These are phyloP conservation scores for Mycena vitilis DNA, from an alignment of 768 basidiomycete species.

Conservation along the genomic window DNA sequence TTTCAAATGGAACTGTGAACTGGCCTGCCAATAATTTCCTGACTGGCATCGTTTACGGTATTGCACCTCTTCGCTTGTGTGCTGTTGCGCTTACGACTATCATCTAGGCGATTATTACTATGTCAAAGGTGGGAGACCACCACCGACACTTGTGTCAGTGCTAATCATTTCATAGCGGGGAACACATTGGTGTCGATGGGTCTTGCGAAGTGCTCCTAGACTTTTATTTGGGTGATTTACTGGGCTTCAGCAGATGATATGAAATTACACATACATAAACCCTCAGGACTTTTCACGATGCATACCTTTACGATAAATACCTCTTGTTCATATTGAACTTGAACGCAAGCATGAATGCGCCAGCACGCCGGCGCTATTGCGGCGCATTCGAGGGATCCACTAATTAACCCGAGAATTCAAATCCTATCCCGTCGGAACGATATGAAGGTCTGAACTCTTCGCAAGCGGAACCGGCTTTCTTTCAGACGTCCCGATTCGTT, in stretches of 20 bases:
- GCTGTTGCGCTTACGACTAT: not conserved
- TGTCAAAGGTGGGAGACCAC: constrained; percentile 46
- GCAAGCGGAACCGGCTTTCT: no score
- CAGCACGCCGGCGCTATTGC: no score
- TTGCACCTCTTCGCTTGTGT: constrained; percentile 15
- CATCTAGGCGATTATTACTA: constrained; percentile 72
- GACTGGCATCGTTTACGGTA: constrained; percentile 72
- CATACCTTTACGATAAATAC: not conserved
- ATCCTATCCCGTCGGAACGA: not conserved
- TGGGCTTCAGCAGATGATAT: not conserved
- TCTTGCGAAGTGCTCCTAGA: constrained; percentile 22
- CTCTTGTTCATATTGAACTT: not conserved
- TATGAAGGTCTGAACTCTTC: no score
- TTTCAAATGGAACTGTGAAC: constrained; percentile 76
- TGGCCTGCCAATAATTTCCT: constrained; percentile 64
- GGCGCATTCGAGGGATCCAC: not conserved
- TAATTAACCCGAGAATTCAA: not conserved
- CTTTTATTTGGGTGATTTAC: not conserved
- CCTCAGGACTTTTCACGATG: not conserved
- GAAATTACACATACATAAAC: not conserved
- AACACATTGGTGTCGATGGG: constrained; percentile 44
- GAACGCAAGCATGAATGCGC: no score
- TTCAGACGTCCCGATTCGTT: no score
- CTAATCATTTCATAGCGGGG: constrained; percentile 45
- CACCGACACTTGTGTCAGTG: not conserved